phyloP scores from a whole-genome alignment of 2,329 filamentous ascomycete genomes.

The Basipetospora chlamydospora region DNA sequence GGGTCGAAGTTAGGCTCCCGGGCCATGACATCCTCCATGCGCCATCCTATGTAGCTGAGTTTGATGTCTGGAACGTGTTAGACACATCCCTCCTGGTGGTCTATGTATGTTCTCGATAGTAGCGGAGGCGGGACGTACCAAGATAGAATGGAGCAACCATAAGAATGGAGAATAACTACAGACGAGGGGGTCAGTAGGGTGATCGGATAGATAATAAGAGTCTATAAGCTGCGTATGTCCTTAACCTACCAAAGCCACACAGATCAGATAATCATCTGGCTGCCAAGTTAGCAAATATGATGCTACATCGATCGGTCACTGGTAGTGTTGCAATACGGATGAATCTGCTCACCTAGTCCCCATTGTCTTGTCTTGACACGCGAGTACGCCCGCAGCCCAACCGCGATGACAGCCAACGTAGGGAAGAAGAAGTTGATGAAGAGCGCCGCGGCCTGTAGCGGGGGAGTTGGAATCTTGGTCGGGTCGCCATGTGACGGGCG shows the following conservation, averaged over 20 bases:
- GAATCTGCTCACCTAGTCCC: constrained; percentile 3
- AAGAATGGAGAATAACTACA: neutral
- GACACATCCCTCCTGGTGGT: no score
- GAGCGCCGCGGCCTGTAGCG: constrained; percentile 1
- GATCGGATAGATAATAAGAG: constrained; percentile 24
- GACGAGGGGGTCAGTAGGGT: neutral
- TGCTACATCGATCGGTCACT: neutral
- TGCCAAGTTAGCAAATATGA: constrained; percentile 7
- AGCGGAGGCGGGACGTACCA: neutral
- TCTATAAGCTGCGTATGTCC: constrained; percentile 14
- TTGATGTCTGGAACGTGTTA: constrained; percentile 5
- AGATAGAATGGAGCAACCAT: neutral
- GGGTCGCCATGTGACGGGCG: constrained; percentile 28
- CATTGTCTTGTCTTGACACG: constrained; percentile 4
- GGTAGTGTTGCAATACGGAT: no score
- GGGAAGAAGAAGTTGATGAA: constrained; percentile 6
- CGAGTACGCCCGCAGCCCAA: constrained; percentile 2
- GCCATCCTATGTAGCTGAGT: constrained; percentile 3
- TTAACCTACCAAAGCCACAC: constrained; percentile 9
- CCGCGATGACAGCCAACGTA: neutral
- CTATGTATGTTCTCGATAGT: neutral
- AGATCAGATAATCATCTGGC: constrained; percentile 4
- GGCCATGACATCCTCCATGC: neutral
- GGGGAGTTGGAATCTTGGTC: constrained; percentile 14
- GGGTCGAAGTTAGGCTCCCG: constrained; percentile 3